Conservation (phyloP, 345 rosid species). For the Euclidium syriacum region DNA sequence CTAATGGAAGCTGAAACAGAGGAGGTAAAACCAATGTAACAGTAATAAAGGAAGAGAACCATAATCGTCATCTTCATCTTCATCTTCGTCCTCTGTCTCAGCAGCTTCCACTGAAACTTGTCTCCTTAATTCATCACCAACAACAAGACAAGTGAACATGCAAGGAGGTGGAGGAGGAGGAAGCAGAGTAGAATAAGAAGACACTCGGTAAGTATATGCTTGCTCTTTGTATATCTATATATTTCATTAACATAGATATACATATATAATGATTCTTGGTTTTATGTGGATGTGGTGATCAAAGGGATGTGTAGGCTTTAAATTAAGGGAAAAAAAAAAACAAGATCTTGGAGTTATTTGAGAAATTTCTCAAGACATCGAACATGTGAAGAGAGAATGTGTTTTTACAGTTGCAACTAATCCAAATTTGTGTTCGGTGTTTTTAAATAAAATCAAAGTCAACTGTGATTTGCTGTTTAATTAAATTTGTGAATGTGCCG, state of each 20-base stretch:
- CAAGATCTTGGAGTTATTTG: slow-evolving; percentile 31
- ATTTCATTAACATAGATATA: not conserved
- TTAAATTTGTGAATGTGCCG: slow-evolving; percentile 19
- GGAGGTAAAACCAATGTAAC: slow-evolving; percentile 36
- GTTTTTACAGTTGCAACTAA: slow-evolving; percentile 37
- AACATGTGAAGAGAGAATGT: slow-evolving; percentile 59
- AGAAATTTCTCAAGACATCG: slow-evolving; percentile 51
- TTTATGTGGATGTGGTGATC: slow-evolving; percentile 43
- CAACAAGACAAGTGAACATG: slow-evolving; percentile 32
- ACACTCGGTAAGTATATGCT: slow-evolving; percentile 29
- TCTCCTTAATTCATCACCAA: slow-evolving; percentile 34
- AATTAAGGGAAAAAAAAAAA: not conserved
- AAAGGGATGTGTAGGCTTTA: slow-evolving; percentile 35
- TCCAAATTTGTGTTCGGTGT: slow-evolving; percentile 26
- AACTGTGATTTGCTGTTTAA: slow-evolving; percentile 27
- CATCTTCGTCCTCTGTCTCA: slow-evolving; percentile 29
- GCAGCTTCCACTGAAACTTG: slow-evolving; percentile 16
- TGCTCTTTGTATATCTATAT: slow-evolving; percentile 22
- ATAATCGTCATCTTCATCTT: slow-evolving; percentile 29
- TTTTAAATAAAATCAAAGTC: slow-evolving; percentile 12
- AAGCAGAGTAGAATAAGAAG: slow-evolving; percentile 34
- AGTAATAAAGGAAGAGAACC: slow-evolving; percentile 42
- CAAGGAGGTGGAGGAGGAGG: slow-evolving; percentile 20
- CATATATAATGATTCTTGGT: slow-evolving; percentile 27
- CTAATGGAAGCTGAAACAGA: slow-evolving; percentile 36